phyloP scores from a whole-genome alignment of 2,329 filamentous ascomycete genomes.

The Talaromyces sp. region DNA sequence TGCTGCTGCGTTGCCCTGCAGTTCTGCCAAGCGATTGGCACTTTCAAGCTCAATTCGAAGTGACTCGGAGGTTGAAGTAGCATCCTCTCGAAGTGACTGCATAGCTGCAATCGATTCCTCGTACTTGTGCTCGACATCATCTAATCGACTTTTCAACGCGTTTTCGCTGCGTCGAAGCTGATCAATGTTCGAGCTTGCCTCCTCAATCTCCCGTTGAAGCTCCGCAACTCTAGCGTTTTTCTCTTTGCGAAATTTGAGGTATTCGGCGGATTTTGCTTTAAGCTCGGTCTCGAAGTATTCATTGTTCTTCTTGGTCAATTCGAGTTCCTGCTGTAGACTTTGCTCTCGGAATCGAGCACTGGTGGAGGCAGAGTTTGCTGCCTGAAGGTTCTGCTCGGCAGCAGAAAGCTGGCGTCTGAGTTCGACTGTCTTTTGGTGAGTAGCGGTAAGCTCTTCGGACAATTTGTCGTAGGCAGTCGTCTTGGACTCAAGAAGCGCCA shows the following conservation, averaged over 20 bases:
- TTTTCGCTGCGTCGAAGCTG: constrained; percentile 75
- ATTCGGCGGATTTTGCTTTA: constrained; percentile 82
- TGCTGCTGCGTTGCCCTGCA: constrained; percentile 57
- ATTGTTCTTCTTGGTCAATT: constrained; percentile 80
- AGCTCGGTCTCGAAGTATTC: constrained; percentile 92
- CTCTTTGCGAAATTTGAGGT: constrained; percentile 87
- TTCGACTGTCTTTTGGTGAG: constrained; percentile 83
- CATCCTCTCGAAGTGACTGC: constrained; percentile 79
- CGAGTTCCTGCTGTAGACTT: constrained; percentile 82
- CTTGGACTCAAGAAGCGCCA: constrained; percentile 86
- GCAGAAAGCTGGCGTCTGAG: constrained; percentile 76
- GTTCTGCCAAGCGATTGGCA: constrained; percentile 72
- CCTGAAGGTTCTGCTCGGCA: constrained; percentile 79
- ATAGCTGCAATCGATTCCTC: constrained; percentile 79
- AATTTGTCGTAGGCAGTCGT: constrained; percentile 80
- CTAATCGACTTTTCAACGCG: constrained; percentile 72
- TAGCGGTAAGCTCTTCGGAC: constrained; percentile 77
- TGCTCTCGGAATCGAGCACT: constrained; percentile 88
- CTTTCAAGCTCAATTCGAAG: constrained; percentile 84
- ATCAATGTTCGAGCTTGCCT: constrained; percentile 72
- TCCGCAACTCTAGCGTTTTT: constrained; percentile 86
- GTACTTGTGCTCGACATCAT: constrained; percentile 78
- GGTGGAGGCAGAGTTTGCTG: constrained; percentile 72
- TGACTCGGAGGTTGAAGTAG: constrained; percentile 75
- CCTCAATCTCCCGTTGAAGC: constrained; percentile 83